Evolutionary conservation across 2,329 filamentous ascomycete species (phyloP).

Genomic region (Apiospora saccharicola): DNA sequence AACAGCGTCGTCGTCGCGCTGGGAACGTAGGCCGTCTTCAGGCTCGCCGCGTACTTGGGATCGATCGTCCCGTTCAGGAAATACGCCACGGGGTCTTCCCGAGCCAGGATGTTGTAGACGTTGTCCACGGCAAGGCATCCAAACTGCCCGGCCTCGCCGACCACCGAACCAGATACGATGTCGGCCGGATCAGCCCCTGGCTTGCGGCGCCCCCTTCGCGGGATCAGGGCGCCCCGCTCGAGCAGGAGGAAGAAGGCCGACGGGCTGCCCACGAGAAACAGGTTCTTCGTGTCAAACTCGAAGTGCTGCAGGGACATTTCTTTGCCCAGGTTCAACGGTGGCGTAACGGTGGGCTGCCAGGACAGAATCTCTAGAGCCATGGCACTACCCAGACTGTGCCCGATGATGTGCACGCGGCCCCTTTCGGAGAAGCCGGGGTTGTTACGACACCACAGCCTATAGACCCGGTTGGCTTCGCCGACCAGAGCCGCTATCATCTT

Average conservation of each 20-base stretch:
- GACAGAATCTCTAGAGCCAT: constrained; percentile 95
- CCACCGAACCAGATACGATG: constrained; percentile 63
- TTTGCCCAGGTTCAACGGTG: constrained; percentile 54
- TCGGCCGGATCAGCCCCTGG: constrained; percentile 74
- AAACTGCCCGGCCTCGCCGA: constrained; percentile 81
- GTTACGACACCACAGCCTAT: constrained; percentile 91
- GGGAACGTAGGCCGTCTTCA: constrained; percentile 83
- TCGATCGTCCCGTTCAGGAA: constrained; percentile 92
- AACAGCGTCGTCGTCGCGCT: constrained; percentile 72
- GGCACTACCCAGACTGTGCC: constrained; percentile 90
- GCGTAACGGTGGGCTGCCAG: constrained; percentile 79
- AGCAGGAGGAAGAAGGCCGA: constrained; percentile 92
- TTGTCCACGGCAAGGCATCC: constrained; percentile 95
- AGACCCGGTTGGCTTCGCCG: constrained; percentile 93
- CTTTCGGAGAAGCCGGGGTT: constrained; percentile 84
- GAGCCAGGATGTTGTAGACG: constrained; percentile 88
- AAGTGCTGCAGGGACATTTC: constrained; percentile 67
- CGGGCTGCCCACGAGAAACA: constrained; percentile 91
- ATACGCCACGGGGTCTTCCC: constrained; percentile 82
- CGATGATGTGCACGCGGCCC: constrained; percentile 90
- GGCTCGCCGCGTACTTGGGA: constrained; percentile 74
- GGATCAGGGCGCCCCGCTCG: constrained; percentile 74
- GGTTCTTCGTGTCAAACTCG: constrained; percentile 88
- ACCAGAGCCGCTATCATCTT: constrained; percentile 94
- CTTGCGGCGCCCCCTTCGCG: constrained; percentile 78